Base-by-base conservation (phyloP, 768 basidiomycete species). In the Boletus reticuloceps region DNA sequence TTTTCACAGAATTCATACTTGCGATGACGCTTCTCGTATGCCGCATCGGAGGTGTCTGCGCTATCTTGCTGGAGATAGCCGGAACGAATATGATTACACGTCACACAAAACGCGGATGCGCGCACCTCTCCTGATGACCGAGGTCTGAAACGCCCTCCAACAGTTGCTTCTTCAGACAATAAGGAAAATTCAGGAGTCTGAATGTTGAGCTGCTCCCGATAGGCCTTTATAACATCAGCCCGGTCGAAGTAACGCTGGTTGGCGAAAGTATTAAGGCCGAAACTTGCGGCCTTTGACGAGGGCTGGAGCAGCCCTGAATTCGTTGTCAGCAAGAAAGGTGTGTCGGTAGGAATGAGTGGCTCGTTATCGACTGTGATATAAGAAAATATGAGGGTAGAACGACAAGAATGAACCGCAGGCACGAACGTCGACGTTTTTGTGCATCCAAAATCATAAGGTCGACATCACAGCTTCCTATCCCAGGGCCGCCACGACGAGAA, bases 1-100 rank as follows among this genome's bases (percentile, higher is more conserved):
- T 91, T 91, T 72, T 95, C 94, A 55, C 90, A 88, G 14, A 80
- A 81, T 69, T 94, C 92, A 70, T 90, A 94, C 67, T 90, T 92
- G 49, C 85, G 81, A 71, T 96, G 93, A 42, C 91, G 82, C 59
- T 84, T 85, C 69, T 89, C 82, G 66, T 94, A 96, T 8, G 81
- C 81, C 22, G 82, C 81, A 72, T 96, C 93, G 10, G 89, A 89
- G 5, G 85, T 91, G 68, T 92, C 89, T 57, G 77, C 74, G 19
- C 73, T 71, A 47, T 74, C 79, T 80, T 87, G 62, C 64, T 63
- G 60, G 50, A 45, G 41, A 44, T 9, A 41, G 22, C 48, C 50
- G 32, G 29, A 43, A 47, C 14, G 44, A 56, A 59, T 50, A 47
- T 58, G 54, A 47, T 37, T 42, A 51, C 44, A 59, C 49, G 29